Conservation (phyloP, 2,329 filamentous ascomycete genomes). For the Monosporascus sp. region DNA sequence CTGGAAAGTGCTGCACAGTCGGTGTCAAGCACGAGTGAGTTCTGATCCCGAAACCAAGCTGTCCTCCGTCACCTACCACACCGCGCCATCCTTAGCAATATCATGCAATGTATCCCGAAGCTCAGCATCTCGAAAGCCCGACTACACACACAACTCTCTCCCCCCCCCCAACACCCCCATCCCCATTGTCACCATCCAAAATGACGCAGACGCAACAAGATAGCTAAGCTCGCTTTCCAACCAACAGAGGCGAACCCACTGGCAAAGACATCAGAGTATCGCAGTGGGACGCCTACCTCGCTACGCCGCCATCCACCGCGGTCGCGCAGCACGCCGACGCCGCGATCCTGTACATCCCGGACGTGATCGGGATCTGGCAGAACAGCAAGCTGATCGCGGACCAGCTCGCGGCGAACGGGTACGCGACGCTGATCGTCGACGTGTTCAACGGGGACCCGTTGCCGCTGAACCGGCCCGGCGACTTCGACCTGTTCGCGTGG, state of each 20-base stretch:
- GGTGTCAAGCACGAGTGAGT: slow-evolving; percentile 52
- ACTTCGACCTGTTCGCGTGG: slow-evolving; percentile 41
- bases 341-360: slow-evolving; percentile 43
- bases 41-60: neutral
- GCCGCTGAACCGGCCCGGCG: slow-evolving; percentile 41
- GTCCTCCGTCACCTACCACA: neutral
- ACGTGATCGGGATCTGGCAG: slow-evolving; percentile 50
- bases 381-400: slow-evolving; percentile 66
- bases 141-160: neutral
- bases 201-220: neutral
- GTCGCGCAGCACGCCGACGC: slow-evolving; percentile 33
- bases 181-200: neutral
- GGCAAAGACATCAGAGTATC: slow-evolving; percentile 43
- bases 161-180: too few relatives aligned
- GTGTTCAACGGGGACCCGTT: slow-evolving; percentile 64
- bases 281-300: slow-evolving; percentile 46
- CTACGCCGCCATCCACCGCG: slow-evolving; percentile 35
- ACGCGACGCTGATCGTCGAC: slow-evolving; percentile 65
- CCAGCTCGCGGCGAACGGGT: slow-evolving; percentile 69
- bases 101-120: neutral
- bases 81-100: neutral
- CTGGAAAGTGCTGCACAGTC: slow-evolving; percentile 46
- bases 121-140: neutral
- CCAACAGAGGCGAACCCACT: slow-evolving; percentile 41
- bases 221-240: neutral